Evolutionary conservation across 495 filamentous ascomycete species (phyloP).

Genomic region (Pseudotulostoma volvatum): DNA sequence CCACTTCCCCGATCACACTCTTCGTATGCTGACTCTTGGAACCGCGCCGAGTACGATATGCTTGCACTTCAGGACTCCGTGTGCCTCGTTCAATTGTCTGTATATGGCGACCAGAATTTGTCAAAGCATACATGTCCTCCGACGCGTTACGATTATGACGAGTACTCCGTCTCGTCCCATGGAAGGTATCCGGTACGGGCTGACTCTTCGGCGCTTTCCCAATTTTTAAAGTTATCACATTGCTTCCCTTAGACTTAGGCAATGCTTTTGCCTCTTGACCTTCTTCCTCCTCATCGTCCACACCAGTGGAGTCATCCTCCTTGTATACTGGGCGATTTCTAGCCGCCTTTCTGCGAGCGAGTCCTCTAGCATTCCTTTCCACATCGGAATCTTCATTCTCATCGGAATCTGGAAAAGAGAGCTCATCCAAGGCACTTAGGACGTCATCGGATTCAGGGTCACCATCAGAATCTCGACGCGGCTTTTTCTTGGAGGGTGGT

Average conservation of each 20-base stretch:
- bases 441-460: constrained; percentile 50
- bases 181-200: constrained; percentile 10
- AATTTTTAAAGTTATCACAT: constrained; percentile 30
- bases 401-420: constrained; percentile 40
- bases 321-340: constrained; percentile 29
- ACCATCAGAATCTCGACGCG: constrained; percentile 42
- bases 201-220: constrained; percentile 18
- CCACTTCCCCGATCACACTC: constrained; percentile 42
- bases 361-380: constrained; percentile 50
- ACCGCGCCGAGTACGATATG: constrained; percentile 34
- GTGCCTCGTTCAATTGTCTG: constrained; percentile 42
- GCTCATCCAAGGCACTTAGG: constrained; percentile 41
- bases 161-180: constrained; percentile 36
- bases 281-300: constrained; percentile 11
- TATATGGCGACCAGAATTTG: constrained; percentile 63
- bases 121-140: constrained; percentile 46
- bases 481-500: constrained; percentile 31
- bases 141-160: constrained; percentile 41
- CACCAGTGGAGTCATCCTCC: constrained; percentile 12
- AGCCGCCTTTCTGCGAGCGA: constrained; percentile 47
- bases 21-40: constrained; percentile 31
- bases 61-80: constrained; percentile 44
- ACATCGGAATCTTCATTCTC: constrained; percentile 46
- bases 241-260: constrained; percentile 20
- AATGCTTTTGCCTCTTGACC: constrained; percentile 9